These are phyloP conservation scores for Microstegium vimineum DNA, from an alignment of 176 grass and related monocot species.

Conservation along the genomic window DNA sequence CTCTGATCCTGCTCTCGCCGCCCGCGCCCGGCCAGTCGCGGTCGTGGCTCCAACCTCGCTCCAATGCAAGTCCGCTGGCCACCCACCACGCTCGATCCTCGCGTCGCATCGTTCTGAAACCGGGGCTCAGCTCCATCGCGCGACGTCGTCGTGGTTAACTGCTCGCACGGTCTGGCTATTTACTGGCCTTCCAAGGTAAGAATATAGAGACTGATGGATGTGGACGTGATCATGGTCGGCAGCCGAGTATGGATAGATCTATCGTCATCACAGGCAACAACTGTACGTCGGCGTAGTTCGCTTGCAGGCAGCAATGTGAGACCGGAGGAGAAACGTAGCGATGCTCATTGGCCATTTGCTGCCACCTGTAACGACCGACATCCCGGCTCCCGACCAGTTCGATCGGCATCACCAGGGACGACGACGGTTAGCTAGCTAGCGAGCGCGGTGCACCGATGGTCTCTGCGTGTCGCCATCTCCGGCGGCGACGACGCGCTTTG, in stretches of 20 bases:
- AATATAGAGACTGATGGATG: neutral
- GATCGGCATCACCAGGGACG: neutral
- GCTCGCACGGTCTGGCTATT: neutral
- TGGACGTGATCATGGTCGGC: constrained; percentile 21
- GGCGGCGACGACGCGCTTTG: neutral
- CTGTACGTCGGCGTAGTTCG: neutral
- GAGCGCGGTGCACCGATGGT: neutral
- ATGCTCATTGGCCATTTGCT: neutral
- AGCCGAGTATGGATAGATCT: neutral
- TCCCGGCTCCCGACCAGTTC: too few relatives aligned
- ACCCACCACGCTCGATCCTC: neutral
- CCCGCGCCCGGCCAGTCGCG: neutral
- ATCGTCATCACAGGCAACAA: neutral
- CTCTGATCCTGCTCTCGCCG: neutral
- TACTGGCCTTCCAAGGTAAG: constrained; percentile 3
- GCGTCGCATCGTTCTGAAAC: neutral
- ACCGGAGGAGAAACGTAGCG: neutral
- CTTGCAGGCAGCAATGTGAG: neutral
- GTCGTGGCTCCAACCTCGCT: neutral
- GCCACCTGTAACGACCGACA: neutral
- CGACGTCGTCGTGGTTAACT: neutral
- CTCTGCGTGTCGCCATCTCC: constrained; percentile 6
- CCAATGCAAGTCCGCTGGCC: neutral
- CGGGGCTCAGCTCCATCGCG: neutral
- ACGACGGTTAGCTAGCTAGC: neutral